Percentiles rank a stretch among this genome's conserved stretches.
Evolutionary conservation across 805 yeast species (phyloP).

Genomic region (Wickerhamiella allomyrinae): DNA sequence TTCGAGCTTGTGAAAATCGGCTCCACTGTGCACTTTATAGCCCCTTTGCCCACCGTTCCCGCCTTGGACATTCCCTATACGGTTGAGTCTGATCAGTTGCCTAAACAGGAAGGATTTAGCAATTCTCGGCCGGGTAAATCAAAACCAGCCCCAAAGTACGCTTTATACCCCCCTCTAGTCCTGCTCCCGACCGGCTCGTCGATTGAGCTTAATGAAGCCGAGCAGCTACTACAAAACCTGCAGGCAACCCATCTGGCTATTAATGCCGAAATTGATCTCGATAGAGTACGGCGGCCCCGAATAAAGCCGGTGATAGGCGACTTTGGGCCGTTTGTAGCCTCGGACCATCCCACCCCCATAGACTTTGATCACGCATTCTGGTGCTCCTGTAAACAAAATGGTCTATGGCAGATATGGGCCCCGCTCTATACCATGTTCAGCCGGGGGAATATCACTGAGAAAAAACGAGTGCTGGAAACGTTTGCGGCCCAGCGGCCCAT

Average conservation of each 20-base stretch:
- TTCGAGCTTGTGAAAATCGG: neutral
- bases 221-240: constrained; percentile 16
- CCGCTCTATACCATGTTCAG: constrained; percentile 79
- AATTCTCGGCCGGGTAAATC: no score
- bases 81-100: no score
- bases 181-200: constrained; percentile 32
- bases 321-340: constrained; percentile 32
- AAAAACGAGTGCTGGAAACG: constrained; percentile 40
- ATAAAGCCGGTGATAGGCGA: constrained; percentile 49
- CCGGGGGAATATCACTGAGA: constrained; percentile 74
- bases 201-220: neutral
- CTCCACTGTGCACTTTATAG: neutral
- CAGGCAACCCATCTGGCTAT: constrained; percentile 48
- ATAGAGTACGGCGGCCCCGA: constrained; percentile 51
- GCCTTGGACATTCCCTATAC: no score
- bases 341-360: constrained; percentile 25
- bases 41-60: no score
- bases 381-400: constrained; percentile 60
- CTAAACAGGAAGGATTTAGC: no score
- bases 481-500: constrained; percentile 19
- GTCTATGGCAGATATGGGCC: constrained; percentile 68
- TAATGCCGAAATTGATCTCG: constrained; percentile 51
- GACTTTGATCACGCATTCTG: constrained; percentile 49
- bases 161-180: constrained; percentile 54
- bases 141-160: constrained; percentile 26